A percentile compares a stretch with the other conserved stretches of the same genome.
Evolutionary conservation across 352 stramenopile species (phyloP).

Genomic region (Phytophthora lateralis): DNA sequence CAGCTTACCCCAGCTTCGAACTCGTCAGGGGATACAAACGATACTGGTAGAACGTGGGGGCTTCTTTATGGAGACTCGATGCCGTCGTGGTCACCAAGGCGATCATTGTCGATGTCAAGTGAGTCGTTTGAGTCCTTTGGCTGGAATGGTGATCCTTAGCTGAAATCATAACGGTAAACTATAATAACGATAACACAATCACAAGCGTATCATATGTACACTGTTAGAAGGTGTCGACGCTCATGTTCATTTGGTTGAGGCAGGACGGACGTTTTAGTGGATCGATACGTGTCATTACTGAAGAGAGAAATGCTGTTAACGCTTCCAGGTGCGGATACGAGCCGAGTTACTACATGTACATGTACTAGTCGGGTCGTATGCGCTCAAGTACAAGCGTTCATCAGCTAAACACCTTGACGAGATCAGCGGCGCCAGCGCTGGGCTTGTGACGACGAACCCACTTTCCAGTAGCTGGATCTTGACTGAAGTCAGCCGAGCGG

Average conservation of each 20-base stretch:
- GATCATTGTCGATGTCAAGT: conserved; percentile 37
- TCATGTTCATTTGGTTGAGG: not conserved
- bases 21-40: conserved; percentile 19
- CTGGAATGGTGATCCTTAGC: conserved; percentile 13
- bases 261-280: not conserved
- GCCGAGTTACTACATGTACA: not conserved
- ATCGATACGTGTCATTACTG: conserved; percentile 1
- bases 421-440: conserved; percentile 11
- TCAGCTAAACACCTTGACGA: conserved; percentile 32
- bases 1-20: conserved; percentile 28
- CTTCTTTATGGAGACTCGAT: conserved; percentile 29
- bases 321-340: not conserved
- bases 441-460: conserved; percentile 40
- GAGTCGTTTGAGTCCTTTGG: conserved; percentile 32
- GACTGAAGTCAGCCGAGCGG: conserved; percentile 58
- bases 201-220: conserved; percentile 1
- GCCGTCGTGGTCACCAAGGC: conserved; percentile 30
- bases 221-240: conserved; percentile 1
- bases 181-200: conserved; percentile 14
- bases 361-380: not conserved
- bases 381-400: not conserved
- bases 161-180: conserved; percentile 1
- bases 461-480: conserved; percentile 43
- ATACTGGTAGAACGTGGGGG: conserved; percentile 28
- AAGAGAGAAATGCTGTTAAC: not conserved